Base-by-base conservation (phyloP, 768 basidiomycete species). In the Suillus brevipes region DNA sequence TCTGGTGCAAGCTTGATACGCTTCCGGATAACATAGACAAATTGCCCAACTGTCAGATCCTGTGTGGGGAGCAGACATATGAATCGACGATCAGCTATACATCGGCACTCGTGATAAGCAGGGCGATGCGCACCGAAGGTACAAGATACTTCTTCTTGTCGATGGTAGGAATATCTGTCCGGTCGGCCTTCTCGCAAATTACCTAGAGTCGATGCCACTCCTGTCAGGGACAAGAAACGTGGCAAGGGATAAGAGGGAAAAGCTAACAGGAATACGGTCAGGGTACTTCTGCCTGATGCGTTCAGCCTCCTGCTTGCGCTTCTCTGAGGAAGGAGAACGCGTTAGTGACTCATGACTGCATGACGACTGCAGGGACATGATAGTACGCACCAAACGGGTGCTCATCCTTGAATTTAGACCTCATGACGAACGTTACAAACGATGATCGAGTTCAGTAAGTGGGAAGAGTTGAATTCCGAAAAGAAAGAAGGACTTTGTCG, bases 61-160 rank as follows among this genome's bases (percentile, higher is more conserved):
- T 98, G 69, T 37, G 43, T 31, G 43, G 62, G 37, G 42, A 49
- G 20, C 20, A n/a, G 36, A 55, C 60, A 57, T 61, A 40, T 53
- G 59, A 62, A 40, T 65, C 37, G 40, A 36, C 23, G 66, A 78
- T 76, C 72, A 77, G 71, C 64, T 61, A 55, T 66, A 64, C 69
- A 78, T 73, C 70, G 66, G 40, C 34, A 60, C 53, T 45, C 16
- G 36, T 55, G 38, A n/a, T 49, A 34, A 52, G 43, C 1, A 58
- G 58, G 52, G 31, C 50, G 25, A 58, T 50, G 77, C 91, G 72
- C 73, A 97, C 97, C 63, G 95, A 96, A 52, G 97, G 97, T 12
- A 99, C 97, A 61, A 99, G 85, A 72, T 99, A 99, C 84, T 99
- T 99, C 95, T 99, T 99, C 92, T 99, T 99, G 85, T 99, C 97